Conservation (phyloP, 148 eudicot species). For the Salicornia ramosissima region DNA sequence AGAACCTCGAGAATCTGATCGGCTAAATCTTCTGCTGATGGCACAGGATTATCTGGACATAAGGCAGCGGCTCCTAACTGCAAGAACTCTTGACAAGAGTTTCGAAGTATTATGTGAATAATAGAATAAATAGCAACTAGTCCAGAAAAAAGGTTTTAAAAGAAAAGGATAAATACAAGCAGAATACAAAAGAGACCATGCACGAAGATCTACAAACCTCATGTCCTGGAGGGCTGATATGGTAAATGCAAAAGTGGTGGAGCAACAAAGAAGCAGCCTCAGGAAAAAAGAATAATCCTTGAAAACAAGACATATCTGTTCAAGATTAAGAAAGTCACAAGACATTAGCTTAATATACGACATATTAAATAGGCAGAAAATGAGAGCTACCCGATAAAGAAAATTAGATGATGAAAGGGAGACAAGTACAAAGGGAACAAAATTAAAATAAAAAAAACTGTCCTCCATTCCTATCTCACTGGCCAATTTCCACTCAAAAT, state of each 20-base stretch:
- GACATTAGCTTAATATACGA: not conserved
- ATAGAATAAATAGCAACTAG: conserved; percentile 22
- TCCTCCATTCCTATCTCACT: not conserved
- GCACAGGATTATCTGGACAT: conserved; percentile 59
- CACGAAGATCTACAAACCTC: conserved; percentile 50
- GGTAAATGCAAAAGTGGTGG: conserved; percentile 67
- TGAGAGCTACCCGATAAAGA: not conserved
- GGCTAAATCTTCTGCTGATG: conserved; percentile 77
- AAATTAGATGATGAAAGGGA: not conserved
- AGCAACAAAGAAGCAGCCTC: conserved; percentile 66
- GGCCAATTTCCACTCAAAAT: not conserved
- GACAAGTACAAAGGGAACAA: not conserved
- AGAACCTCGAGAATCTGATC: conserved; percentile 90
- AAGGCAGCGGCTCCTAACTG: conserved; percentile 95
- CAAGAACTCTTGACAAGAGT: conserved; percentile 83
- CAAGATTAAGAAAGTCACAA: not conserved
- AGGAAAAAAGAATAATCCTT: conserved; percentile 56
- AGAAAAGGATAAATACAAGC: not conserved
- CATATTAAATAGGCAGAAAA: not conserved
- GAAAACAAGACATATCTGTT: conserved; percentile 68
- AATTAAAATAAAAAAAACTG: not conserved
- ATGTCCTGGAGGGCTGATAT: conserved; percentile 64
- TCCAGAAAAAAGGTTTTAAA: not conserved
- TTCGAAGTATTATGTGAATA: conserved; percentile 45
- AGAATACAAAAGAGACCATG: conserved; percentile 4